These are phyloP conservation scores for Globisporangium perplexum DNA, from an alignment of 352 stramenopile genomes.

Conservation along the genomic window DNA sequence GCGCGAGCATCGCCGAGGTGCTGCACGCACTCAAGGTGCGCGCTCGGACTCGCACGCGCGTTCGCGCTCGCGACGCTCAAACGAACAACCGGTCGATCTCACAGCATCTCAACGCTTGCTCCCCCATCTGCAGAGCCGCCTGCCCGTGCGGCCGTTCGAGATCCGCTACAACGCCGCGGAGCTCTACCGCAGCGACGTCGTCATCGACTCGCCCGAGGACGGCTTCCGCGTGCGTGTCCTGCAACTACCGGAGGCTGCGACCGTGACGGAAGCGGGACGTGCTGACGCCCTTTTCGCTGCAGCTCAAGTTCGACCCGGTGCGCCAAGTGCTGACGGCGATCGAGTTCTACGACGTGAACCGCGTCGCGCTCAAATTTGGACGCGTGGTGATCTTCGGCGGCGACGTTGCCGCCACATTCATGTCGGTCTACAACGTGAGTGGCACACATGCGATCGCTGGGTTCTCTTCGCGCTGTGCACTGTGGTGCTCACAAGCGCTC, in stretches of 20 bases:
- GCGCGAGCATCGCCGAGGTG: constrained; percentile 63
- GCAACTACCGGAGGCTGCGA: background rate
- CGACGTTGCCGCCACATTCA: constrained; percentile 74
- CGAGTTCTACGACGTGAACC: constrained; percentile 79
- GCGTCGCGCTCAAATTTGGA: constrained; percentile 71
- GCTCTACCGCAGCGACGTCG: constrained; percentile 52
- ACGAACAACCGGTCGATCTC: too few species aligned
- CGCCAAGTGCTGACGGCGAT: constrained; percentile 63
- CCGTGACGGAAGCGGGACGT: background rate
- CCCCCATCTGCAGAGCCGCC: constrained; percentile 32
- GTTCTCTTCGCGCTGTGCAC: background rate
- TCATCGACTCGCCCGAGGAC: constrained; percentile 68
- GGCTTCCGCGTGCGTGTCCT: constrained; percentile 41
- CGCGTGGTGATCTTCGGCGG: constrained; percentile 81
- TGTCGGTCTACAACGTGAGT: constrained; percentile 85
- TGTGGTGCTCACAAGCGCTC: background rate
- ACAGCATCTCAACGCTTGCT: too few species aligned
- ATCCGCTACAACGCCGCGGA: constrained; percentile 68
- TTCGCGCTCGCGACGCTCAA: too few species aligned
- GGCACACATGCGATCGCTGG: too few species aligned
- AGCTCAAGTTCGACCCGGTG: constrained; percentile 68
- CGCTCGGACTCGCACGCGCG: too few species aligned
- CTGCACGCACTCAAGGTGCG: constrained; percentile 74
- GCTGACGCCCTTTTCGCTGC: background rate
- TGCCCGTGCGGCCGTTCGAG: constrained; percentile 69